Percentiles rank a stretch among this genome's conserved stretches.
phyloP scores from a whole-genome alignment of 2,329 filamentous ascomycete genomes.

The Fusarium sp. region DNA sequence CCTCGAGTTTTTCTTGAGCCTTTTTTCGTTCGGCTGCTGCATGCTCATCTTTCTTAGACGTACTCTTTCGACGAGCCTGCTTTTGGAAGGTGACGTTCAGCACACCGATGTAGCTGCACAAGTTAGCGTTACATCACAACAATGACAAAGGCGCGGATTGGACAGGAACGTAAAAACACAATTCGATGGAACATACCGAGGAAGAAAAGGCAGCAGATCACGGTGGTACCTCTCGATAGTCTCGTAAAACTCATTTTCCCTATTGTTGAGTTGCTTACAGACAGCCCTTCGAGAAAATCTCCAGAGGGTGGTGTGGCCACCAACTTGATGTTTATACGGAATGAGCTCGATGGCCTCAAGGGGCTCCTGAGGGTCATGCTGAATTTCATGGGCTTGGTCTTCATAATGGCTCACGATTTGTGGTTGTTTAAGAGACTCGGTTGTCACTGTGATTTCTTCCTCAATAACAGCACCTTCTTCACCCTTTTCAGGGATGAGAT shows the following conservation, averaged over 20 bases:
- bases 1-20: conserved; percentile 50
- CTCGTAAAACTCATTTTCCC: conserved; percentile 99
- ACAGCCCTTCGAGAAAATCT: conserved; percentile 94
- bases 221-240: conserved; percentile 92
- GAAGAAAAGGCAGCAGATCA: conserved; percentile 89
- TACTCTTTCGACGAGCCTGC: conserved; percentile 75
- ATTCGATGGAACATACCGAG: conserved; percentile 70
- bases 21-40: conserved; percentile 55
- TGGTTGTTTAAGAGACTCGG: conserved; percentile 50
- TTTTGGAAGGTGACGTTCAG: conserved; percentile 96
- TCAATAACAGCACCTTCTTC: conserved; percentile 58
- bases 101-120: conserved; percentile 91
- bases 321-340: conserved; percentile 97
- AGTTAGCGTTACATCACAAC: conserved; percentile 22
- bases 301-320: conserved; percentile 96
- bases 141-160: background rate
- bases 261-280: conserved; percentile 97
- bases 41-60: conserved; percentile 64
- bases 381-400: conserved; percentile 66
- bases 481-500: conserved; percentile 52
- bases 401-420: conserved; percentile 59
- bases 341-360: conserved; percentile 95
- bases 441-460: conserved; percentile 59
- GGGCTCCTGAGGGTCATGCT: conserved; percentile 69
- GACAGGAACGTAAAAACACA: conserved; percentile 10